Base-by-base conservation (phyloP, 2,329 filamentous ascomycete species). In the Beauveria rudraprayagi region DNA sequence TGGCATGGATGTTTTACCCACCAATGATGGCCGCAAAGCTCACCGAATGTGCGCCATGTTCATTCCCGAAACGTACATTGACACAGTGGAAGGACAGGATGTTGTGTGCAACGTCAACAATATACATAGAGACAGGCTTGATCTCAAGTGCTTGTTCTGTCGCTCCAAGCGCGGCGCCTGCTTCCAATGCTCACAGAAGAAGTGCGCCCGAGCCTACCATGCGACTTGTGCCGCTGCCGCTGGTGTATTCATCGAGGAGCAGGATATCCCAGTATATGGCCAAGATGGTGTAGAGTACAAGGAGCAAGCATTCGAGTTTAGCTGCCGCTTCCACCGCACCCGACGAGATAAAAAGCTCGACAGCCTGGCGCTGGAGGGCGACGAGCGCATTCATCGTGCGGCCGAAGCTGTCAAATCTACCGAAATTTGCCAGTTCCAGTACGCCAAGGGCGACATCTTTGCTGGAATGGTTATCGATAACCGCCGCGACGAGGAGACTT, bases 111-210 rank as follows among this genome's bases (percentile, higher is more conserved):
- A 95, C 66, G 83, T 92, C 56, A 82, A 84, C n/a, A 84, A 85
- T 63, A 92, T 97, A 66, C 87, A 90, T 70, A 93, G 94, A 72
- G 91, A 90, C 61, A 89, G 93, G 22, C 78, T 96, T 66, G 92
- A 95, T 28, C 86, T 97, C 66, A 96, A 96, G 74, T 99, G 94
- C 73, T 86, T 96, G 64, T 96, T 91, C 76, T 99, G 94, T 71
- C 90, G 92, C 40, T 95, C 92, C 37, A 95, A 94, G 73, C 90
- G 89, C 61, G 94, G 94, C n/a, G 91, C 91, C 17, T 97, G 93
- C 75, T 95, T 99, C 76, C 93, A 97, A 73, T 99, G 94, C 75
- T 95, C 91, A 1, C 88, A 91, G 67, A 93, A 92, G 78, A 97
- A 96, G 72, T 99, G 94, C 69, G 89, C 91, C 4, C 83, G 94